phyloP scores from a whole-genome alignment of 2,329 filamentous ascomycete genomes.

The Lecanicillium sp. region DNA sequence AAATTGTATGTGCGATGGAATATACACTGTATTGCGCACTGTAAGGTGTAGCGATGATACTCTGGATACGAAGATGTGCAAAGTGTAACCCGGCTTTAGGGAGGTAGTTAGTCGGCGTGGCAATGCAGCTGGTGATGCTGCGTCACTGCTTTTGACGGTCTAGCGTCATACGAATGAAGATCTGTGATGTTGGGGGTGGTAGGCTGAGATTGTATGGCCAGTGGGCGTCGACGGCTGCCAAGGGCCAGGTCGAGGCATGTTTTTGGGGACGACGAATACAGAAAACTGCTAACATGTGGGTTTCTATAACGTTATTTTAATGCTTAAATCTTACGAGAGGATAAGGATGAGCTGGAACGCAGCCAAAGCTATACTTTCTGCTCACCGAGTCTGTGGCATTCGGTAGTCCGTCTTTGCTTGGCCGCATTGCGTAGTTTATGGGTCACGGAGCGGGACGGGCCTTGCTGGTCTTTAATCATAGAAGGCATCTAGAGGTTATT shows the following conservation, averaged over 20 bases:
- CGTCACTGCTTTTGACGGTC: background rate
- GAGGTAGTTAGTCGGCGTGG: background rate
- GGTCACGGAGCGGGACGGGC: constrained; percentile 11
- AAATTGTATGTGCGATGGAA: background rate
- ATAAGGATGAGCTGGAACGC: too few species aligned
- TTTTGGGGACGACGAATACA: too few species aligned
- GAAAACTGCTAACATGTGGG: too few species aligned
- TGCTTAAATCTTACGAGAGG: too few species aligned
- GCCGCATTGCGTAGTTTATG: constrained; percentile 12
- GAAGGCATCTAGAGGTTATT: background rate
- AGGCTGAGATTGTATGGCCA: background rate
- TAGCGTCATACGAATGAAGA: background rate
- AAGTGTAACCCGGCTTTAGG: background rate
- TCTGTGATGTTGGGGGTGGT: too few species aligned
- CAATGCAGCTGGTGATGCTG: background rate
- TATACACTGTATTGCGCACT: constrained; percentile 3
- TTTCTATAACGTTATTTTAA: too few species aligned
- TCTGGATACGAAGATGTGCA: constrained; percentile 7
- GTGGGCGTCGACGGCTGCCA: background rate
- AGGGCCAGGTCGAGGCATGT: background rate
- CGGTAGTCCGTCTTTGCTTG: constrained; percentile 2
- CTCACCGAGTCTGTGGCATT: background rate
- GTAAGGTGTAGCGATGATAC: background rate
- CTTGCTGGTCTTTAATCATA: background rate
- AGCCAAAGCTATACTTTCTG: constrained; percentile 5